These are phyloP conservation scores for Linnemannia zychae DNA, from an alignment of 192 early-diverging fungal genomes.

Conservation along the genomic window DNA sequence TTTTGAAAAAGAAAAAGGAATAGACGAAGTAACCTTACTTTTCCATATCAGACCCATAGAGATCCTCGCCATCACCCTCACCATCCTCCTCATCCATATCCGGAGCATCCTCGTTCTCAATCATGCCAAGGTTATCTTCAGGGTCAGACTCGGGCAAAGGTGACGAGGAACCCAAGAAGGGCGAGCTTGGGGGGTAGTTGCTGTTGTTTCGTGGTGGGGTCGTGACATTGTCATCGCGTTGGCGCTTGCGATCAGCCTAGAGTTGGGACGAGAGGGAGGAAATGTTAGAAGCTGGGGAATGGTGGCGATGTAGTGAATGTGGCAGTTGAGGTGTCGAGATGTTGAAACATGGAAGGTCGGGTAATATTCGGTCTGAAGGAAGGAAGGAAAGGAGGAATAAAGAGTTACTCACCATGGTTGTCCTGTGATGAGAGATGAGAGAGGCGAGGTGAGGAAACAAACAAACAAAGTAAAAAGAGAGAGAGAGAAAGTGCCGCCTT, in stretches of 20 bases:
- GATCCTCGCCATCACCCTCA: slow-evolving; percentile 88
- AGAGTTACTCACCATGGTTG: slow-evolving; percentile 21
- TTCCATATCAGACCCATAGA: slow-evolving; percentile 90
- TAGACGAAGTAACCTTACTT: slow-evolving; percentile 66
- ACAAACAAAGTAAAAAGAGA: neutral
- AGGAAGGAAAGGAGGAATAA: neutral
- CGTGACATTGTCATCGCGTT: slow-evolving; percentile 61
- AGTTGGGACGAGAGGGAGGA: neutral
- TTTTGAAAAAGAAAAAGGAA: too few relatives aligned
- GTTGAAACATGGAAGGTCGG: neutral
- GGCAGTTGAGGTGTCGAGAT: neutral
- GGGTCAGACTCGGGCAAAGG: slow-evolving; percentile 65
- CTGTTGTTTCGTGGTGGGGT: slow-evolving; percentile 28
- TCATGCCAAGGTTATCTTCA: slow-evolving; percentile 56
- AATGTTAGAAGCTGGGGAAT: neutral
- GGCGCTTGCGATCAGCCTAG: slow-evolving; percentile 66
- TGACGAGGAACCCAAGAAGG: slow-evolving; percentile 59
- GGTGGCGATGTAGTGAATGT: neutral
- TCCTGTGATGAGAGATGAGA: neutral
- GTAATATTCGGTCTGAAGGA: neutral
- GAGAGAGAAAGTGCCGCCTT: neutral
- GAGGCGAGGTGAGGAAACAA: neutral
- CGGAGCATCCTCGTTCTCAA: slow-evolving; percentile 67
- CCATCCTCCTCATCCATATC: slow-evolving; percentile 66
- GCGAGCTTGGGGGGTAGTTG: slow-evolving; percentile 58